These are phyloP conservation scores for Hypoxylon lenormandii DNA, from an alignment of 495 filamentous ascomycete genomes.

Conservation along the genomic window DNA sequence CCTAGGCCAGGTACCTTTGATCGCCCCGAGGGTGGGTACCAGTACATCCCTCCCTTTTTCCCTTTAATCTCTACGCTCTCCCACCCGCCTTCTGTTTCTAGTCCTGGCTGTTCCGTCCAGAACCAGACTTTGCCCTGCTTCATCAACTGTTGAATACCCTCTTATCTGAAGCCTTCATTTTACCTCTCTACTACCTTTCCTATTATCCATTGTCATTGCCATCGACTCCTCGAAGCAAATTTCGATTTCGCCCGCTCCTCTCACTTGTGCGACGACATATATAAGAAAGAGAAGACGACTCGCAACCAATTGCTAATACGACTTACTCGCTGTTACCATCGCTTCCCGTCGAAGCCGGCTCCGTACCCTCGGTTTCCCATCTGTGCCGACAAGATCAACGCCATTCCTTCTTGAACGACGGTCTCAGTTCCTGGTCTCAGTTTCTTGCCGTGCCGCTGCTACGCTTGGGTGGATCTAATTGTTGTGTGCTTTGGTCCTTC, in stretches of 20 bases:
- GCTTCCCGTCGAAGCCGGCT: slow-evolving; percentile 13
- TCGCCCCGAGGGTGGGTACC: slow-evolving; percentile 45
- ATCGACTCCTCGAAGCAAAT: background rate
- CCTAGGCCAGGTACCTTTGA: slow-evolving; percentile 41
- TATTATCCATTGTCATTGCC: slow-evolving; percentile 2
- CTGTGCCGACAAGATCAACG: slow-evolving; percentile 18
- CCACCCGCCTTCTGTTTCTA: slow-evolving; percentile 45
- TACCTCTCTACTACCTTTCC: background rate
- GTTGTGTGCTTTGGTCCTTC: slow-evolving; percentile 38
- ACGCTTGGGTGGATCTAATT: slow-evolving; percentile 34
- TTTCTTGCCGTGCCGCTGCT: slow-evolving; percentile 16
- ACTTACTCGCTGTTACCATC: slow-evolving; percentile 16
- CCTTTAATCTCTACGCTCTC: slow-evolving; percentile 45
- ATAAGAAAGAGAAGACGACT: slow-evolving; percentile 5
- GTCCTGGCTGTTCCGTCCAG: slow-evolving; percentile 32
- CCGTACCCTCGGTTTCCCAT: slow-evolving; percentile 18
- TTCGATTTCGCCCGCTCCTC: slow-evolving; percentile 13
- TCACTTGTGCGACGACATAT: slow-evolving; percentile 7
- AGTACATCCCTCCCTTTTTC: slow-evolving; percentile 48
- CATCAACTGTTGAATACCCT: slow-evolving; percentile 25
- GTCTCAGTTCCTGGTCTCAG: background rate
- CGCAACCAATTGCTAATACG: slow-evolving; percentile 22
- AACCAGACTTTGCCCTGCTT: slow-evolving; percentile 2
- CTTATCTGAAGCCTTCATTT: slow-evolving; percentile 23
- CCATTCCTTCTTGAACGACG: slow-evolving; percentile 17